Evolutionary conservation across 2,329 filamentous ascomycete genomes (phyloP).

Genomic region (Stagonosporopsis rhizophila): DNA sequence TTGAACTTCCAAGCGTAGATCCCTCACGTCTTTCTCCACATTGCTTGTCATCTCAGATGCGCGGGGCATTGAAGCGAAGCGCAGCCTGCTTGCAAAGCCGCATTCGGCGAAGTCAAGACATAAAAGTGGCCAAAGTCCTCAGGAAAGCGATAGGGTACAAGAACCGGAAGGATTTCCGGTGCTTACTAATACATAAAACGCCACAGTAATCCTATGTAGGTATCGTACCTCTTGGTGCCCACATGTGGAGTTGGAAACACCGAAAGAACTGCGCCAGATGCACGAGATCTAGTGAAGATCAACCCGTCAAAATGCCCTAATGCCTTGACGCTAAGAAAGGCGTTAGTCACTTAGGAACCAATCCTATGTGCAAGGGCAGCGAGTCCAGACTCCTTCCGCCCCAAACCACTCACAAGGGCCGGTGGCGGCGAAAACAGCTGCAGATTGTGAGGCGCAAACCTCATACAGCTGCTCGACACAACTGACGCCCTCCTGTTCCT

Average conservation of each 20-base stretch:
- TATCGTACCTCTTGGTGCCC: not conserved
- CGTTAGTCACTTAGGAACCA: not conserved
- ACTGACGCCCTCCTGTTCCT: not conserved
- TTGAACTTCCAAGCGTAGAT: too few relatives aligned
- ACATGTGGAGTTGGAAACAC: conserved; percentile 1
- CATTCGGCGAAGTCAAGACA: not conserved
- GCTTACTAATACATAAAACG: not conserved
- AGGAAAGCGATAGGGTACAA: not conserved
- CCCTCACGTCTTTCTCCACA: too few relatives aligned
- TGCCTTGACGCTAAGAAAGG: conserved; percentile 1
- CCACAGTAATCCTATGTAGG: too few relatives aligned
- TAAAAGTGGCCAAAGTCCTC: not conserved
- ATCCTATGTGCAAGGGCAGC: conserved; percentile 7
- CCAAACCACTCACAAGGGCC: not conserved
- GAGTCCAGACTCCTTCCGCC: conserved; percentile 11
- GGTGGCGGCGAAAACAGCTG: conserved; percentile 6
- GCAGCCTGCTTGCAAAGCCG: not conserved
- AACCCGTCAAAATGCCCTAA: not conserved
- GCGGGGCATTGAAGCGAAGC: not conserved
- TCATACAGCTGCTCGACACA: conserved; percentile 4
- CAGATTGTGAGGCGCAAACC: conserved; percentile 1
- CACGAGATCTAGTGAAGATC: not conserved
- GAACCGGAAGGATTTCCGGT: not conserved
- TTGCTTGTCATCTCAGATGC: too few relatives aligned
- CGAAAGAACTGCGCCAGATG: not conserved